Percentiles rank a stretch among this genome's conserved stretches.
phyloP scores from a whole-genome alignment of 345 rosid genomes.

The Aurinia saxatilis region DNA sequence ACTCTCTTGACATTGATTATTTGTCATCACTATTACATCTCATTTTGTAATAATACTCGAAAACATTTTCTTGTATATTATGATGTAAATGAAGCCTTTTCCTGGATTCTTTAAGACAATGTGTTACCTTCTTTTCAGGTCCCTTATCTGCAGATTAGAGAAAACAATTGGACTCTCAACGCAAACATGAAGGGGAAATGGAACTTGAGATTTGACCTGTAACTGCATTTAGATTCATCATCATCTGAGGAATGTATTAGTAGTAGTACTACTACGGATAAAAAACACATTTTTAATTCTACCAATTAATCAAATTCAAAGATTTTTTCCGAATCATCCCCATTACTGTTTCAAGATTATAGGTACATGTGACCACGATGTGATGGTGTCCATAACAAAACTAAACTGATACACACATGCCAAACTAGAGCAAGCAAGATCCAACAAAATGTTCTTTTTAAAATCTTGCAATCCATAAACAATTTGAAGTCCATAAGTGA shows the following conservation, averaged over 20 bases:
- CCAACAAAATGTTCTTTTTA: neutral
- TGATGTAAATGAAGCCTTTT: neutral
- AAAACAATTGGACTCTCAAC: constrained; percentile 84
- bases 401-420: neutral
- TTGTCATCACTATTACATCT: neutral
- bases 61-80: too few relatives aligned
- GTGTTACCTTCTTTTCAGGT: constrained; percentile 40
- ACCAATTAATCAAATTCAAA: too few relatives aligned
- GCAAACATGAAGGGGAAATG: constrained; percentile 78
- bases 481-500: neutral
- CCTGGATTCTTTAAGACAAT: neutral
- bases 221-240: constrained; percentile 22
- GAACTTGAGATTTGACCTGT: constrained; percentile 71
- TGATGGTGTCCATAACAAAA: neutral
- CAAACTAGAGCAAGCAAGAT: neutral
- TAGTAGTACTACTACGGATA: neutral
- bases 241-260: constrained; percentile 15
- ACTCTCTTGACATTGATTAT: neutral
- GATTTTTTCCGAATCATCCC: too few relatives aligned
- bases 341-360: neutral
- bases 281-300: too few relatives aligned
- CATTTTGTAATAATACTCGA: neutral
- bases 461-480: neutral
- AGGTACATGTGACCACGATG: too few relatives aligned
- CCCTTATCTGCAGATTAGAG: constrained; percentile 80